Conservation (phyloP, 306 rosid genomes). For the Lupinus albus region DNA sequence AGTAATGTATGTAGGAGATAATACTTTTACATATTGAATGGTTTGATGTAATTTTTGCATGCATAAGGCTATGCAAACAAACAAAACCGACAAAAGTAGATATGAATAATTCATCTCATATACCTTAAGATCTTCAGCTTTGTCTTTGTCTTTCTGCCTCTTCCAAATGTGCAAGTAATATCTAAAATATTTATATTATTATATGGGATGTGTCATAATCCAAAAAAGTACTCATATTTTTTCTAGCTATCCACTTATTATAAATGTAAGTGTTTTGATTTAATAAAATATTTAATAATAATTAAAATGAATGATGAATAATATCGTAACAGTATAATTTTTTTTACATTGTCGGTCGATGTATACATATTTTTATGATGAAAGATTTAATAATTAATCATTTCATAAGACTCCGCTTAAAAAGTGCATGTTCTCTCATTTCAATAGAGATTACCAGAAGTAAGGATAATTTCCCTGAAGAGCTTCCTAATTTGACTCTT, state of each 20-base stretch:
- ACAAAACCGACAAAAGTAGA: conserved; percentile 24
- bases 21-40: too few relatives aligned
- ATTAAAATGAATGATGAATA: too few relatives aligned
- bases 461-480: not conserved
- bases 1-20: too few relatives aligned
- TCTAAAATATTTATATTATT: not conserved
- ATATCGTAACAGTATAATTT: too few relatives aligned
- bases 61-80: not conserved
- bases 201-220: not conserved
- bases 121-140: not conserved
- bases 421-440: not conserved
- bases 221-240: too few relatives aligned
- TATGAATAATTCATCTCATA: conserved; percentile 21
- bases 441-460: not conserved
- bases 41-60: too few relatives aligned
- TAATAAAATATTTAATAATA: too few relatives aligned
- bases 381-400: too few relatives aligned
- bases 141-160: not conserved
- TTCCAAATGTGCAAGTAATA: not conserved
- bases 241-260: too few relatives aligned
- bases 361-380: too few relatives aligned
- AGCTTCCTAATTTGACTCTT: not conserved
- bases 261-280: not conserved
- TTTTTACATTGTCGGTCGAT: too few relatives aligned
- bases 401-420: too few relatives aligned